phyloP scores from a whole-genome alignment of 495 filamentous ascomycete species.

The Glutinoglossum americanum region DNA sequence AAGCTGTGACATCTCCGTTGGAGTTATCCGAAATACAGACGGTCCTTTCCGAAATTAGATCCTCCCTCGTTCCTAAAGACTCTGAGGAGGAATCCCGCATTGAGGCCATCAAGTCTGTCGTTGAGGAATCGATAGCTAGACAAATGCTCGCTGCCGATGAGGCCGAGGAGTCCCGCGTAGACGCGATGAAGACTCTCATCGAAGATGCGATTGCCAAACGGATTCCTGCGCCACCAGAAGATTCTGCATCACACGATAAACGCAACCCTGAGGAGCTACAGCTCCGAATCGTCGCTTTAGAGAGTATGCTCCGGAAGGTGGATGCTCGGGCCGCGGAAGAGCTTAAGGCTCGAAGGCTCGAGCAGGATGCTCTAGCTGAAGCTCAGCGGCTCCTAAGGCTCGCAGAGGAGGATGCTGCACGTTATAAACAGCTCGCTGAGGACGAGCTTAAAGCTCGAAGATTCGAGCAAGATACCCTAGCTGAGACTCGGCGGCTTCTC shows the following conservation, averaged over 20 bases:
- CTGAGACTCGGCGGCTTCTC: slow-evolving; percentile 46
- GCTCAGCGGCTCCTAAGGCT: slow-evolving; percentile 45
- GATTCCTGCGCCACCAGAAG: neutral
- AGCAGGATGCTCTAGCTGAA: slow-evolving; percentile 53
- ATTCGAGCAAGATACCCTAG: slow-evolving; percentile 48
- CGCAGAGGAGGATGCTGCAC: slow-evolving; percentile 49
- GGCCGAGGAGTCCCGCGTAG: slow-evolving; percentile 8
- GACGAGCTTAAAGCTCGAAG: slow-evolving; percentile 42
- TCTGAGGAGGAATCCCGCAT: neutral
- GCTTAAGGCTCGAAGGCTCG: slow-evolving; percentile 37
- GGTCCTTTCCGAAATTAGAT: slow-evolving; percentile 35
- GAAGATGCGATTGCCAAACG: neutral
- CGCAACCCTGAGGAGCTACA: slow-evolving; percentile 26
- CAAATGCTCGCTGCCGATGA: slow-evolving; percentile 18
- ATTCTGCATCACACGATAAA: neutral
- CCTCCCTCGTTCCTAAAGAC: slow-evolving; percentile 14
- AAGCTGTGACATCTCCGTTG: slow-evolving; percentile 8
- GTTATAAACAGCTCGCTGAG: slow-evolving; percentile 36
- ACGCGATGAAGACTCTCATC: slow-evolving; percentile 6
- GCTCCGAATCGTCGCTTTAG: slow-evolving; percentile 30
- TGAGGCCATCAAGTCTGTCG: slow-evolving; percentile 21
- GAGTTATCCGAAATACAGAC: slow-evolving; percentile 31
- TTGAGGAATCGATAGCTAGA: slow-evolving; percentile 24
- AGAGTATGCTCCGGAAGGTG: slow-evolving; percentile 29
- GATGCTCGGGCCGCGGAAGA: slow-evolving; percentile 33